Evolutionary conservation across 805 yeast genomes (phyloP), one percentile per base, ranked within the genome.

Genomic region (Blastobotrys parvus): DNA sequence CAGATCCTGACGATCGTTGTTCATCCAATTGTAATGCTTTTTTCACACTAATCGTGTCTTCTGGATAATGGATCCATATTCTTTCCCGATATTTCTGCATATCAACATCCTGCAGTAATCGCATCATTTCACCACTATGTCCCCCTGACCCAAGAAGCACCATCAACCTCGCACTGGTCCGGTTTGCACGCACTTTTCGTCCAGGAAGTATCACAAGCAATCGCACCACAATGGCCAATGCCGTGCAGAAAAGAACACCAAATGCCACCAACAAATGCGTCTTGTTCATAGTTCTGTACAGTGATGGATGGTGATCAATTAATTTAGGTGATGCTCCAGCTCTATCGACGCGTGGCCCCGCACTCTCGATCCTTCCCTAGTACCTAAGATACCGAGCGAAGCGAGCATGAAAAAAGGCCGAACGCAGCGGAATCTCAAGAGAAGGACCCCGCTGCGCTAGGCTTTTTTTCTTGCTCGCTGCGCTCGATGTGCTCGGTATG

Each of bases 81-180:
- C 60, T 39, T 10, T 23, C 17, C 19, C 52, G 30, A 35, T 53
- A 54, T 23, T 61, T 47, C 17, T 38, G n/a, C 16, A 61, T 41
- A 32, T 62, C 53, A 31, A 73, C 64, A 4, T 60, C 58, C 3
- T 58, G 47, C 7, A 86, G 58, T 15, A 90, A 67, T 20, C 89
- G 67, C n/a, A 89, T 60, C 94, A 90, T 86, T 60, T 90, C 97
- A 1, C 96, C 97, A 0, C 97, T 88, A 56, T 88, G 97, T 2
- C 97, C 97, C 2, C 98, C 98, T 0, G 96, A 87, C 0, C 97
- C 97, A 8, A 90, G 63, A n/a, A 87, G 69, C 0, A 83, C 66
- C 73, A 83, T 71, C 19, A 76, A 30, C 19, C 35, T 38, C 16
- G 47, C 41, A 15, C 25, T 29, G 10, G 10, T 21, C 22, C 25